Percentiles rank a stretch among this genome's conserved stretches.
phyloP scores from a whole-genome alignment of 805 yeast genomes.

The Ogataea paradorogensis region DNA sequence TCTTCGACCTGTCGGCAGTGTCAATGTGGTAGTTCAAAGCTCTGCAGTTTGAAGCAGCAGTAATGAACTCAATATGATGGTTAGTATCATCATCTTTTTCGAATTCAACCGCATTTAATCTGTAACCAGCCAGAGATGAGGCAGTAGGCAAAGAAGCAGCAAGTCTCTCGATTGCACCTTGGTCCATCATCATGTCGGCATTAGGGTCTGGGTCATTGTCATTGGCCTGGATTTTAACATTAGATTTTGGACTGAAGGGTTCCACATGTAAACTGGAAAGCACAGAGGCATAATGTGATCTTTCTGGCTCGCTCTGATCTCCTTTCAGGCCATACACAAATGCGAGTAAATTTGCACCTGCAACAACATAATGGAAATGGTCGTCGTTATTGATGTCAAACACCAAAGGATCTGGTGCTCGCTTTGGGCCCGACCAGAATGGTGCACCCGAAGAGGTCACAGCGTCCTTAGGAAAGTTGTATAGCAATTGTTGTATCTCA shows the following conservation, averaged over 20 bases:
- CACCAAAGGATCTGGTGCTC: slow-evolving; percentile 85
- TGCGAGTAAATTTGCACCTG: slow-evolving; percentile 90
- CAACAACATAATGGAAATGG: slow-evolving; percentile 80
- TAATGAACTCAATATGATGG: slow-evolving; percentile 93
- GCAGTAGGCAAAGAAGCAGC: slow-evolving; percentile 86
- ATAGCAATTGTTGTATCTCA: slow-evolving; percentile 86
- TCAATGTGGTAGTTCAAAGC: slow-evolving; percentile 90
- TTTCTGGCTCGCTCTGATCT: slow-evolving; percentile 50
- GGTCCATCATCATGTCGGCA: slow-evolving; percentile 48
- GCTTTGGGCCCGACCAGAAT: slow-evolving; percentile 97
- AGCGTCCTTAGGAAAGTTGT: slow-evolving; percentile 94
- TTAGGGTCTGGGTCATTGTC: slow-evolving; percentile 90
- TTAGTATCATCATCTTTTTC: slow-evolving; percentile 98
- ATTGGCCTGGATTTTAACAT: slow-evolving; percentile 75
- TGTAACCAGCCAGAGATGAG: slow-evolving; percentile 81
- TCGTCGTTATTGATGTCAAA: slow-evolving; percentile 75
- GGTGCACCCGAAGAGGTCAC: slow-evolving; percentile 86
- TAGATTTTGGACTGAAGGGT: slow-evolving; percentile 72
- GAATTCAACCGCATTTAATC: slow-evolving; percentile 86
- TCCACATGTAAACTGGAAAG: slow-evolving; percentile 49
- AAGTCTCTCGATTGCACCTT: slow-evolving; percentile 61
- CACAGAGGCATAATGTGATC: slow-evolving; percentile 49
- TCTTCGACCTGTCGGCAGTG: slow-evolving; percentile 82
- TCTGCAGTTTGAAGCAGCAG: slow-evolving; percentile 94
- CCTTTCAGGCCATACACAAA: slow-evolving; percentile 87